A percentile compares a stretch with the other conserved stretches of the same genome.
Conservation (phyloP, 2,329 filamentous ascomycete species). For the Talaromyces rugulosus region DNA sequence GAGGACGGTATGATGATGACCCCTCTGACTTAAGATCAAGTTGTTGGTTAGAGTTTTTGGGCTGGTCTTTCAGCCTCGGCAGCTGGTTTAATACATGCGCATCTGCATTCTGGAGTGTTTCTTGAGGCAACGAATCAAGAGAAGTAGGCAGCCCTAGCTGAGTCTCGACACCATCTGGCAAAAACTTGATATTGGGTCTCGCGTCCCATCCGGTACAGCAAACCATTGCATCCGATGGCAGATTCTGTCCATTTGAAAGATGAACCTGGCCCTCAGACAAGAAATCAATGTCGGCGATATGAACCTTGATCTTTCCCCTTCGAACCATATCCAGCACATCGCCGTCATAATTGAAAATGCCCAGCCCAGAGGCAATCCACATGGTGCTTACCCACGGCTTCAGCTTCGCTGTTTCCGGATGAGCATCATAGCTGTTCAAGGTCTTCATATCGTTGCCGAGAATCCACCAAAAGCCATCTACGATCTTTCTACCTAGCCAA, state of each 20-base stretch:
- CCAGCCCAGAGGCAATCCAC: conserved; percentile 55
- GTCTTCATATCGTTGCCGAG: conserved; percentile 47
- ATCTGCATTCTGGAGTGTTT: conserved; percentile 16
- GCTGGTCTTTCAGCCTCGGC: conserved; percentile 13
- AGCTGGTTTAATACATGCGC: conserved; percentile 7
- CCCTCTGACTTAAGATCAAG: neutral
- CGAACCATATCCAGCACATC: conserved; percentile 56
- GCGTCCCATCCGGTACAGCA: conserved; percentile 56
- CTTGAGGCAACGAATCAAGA: conserved; percentile 3
- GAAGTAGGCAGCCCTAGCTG: conserved; percentile 8
- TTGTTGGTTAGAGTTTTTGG: neutral
- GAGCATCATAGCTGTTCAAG: conserved; percentile 43
- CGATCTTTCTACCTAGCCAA: conserved; percentile 44
- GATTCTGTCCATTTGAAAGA: conserved; percentile 42
- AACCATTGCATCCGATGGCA: conserved; percentile 51
- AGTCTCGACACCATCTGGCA: conserved; percentile 18
- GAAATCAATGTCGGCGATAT: conserved; percentile 51
- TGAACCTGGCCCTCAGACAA: conserved; percentile 45
- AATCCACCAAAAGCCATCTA: conserved; percentile 53
- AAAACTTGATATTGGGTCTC: conserved; percentile 47
- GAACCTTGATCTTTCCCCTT: conserved; percentile 50
- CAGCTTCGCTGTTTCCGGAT: conserved; percentile 43
- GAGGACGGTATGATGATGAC: conserved; percentile 34
- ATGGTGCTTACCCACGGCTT: conserved; percentile 44
- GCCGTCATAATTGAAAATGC: conserved; percentile 58